Base-by-base conservation (phyloP, 2,329 filamentous ascomycete genomes). In the Sporothrix brasiliensis region DNA sequence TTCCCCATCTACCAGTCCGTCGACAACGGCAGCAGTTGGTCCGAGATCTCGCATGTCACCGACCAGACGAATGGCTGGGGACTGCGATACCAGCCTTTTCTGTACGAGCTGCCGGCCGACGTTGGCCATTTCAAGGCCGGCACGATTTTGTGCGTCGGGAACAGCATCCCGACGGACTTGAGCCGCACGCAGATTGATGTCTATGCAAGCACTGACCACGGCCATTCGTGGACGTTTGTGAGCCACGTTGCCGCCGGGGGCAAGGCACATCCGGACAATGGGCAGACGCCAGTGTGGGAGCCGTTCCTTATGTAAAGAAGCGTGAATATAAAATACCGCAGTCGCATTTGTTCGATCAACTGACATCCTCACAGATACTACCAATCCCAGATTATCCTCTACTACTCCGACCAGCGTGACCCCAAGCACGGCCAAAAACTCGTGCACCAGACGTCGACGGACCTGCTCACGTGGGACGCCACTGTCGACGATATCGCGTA, bases 351-450 rank as follows among this genome's bases (percentile, higher is more conserved):
- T 39, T 41, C 50, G 50, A 41, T 14, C 19, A 7, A 41, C 27
- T 60, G 11, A 41, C 56, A 11, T 13, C 19, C 4, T 49, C 14
- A 7, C 60, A 68, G 19, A 10, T 61, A 83, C 84, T 83, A 89
- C 77, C 79, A 90, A 69, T 82, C 85, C 67, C 81, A 86, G 69
- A 78, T 92, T 47, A 84, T 91, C 61, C 81, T 86, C 75, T 92
- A 90, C 82, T 92, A 92, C 81, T 89, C 89, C 2, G 90, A 92
- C 78, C 90, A 92, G 77, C 85, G 90, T 39, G 88, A 88, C 72
- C 83, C 87, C 73, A 81, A 81, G 0, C 82, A 92, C 76, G 89
- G 89, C 27, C 90, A 92, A 79, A 90, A 91, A 76, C 82, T 92
- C 60, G 84, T 87, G 2, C 89, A 92, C 77, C 88, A 91, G 78